Percentiles rank a stretch among this genome's conserved stretches.
Conservation (phyloP, 2,329 filamentous ascomycete species). For the Trichoderma sp. region DNA sequence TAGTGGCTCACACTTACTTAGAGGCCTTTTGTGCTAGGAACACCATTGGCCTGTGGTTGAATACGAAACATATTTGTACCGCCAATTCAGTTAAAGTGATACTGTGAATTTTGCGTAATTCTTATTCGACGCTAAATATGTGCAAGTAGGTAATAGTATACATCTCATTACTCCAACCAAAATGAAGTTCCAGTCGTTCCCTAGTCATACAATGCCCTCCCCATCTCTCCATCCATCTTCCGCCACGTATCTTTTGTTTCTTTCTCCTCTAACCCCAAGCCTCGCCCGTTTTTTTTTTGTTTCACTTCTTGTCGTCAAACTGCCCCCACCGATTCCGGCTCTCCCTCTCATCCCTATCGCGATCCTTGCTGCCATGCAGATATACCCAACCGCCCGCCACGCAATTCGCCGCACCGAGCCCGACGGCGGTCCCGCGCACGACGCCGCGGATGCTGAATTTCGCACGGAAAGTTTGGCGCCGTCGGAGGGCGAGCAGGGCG, state of each 20-base stretch:
- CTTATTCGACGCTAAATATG: background rate
- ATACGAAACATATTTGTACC: background rate
- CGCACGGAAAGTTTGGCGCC: slow-evolving; percentile 39
- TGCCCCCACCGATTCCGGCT: slow-evolving; percentile 52
- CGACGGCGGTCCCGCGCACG: slow-evolving; percentile 51
- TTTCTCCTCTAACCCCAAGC: background rate
- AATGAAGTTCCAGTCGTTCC: background rate
- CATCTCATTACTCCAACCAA: background rate
- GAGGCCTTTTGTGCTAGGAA: background rate
- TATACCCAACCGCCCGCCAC: slow-evolving; percentile 53
- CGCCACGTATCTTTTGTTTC: background rate
- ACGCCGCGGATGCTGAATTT: slow-evolving; percentile 48
- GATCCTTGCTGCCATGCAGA: slow-evolving; percentile 47
- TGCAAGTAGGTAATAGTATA: background rate
- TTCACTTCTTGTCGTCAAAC: slow-evolving; percentile 19
- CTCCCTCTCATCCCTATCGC: slow-evolving; percentile 47
- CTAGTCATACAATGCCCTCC: background rate
- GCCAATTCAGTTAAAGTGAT: background rate
- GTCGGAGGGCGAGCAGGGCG: slow-evolving; percentile 51
- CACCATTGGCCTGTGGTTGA: background rate
- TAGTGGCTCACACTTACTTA: background rate
- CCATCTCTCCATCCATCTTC: background rate
- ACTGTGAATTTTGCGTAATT: background rate
- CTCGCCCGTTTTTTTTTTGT: background rate
- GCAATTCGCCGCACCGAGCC: slow-evolving; percentile 47